Evolutionary conservation across 1,284 basidiomycete genomes (phyloP).

Genomic region (Pyrrhoderma lamaoense): DNA sequence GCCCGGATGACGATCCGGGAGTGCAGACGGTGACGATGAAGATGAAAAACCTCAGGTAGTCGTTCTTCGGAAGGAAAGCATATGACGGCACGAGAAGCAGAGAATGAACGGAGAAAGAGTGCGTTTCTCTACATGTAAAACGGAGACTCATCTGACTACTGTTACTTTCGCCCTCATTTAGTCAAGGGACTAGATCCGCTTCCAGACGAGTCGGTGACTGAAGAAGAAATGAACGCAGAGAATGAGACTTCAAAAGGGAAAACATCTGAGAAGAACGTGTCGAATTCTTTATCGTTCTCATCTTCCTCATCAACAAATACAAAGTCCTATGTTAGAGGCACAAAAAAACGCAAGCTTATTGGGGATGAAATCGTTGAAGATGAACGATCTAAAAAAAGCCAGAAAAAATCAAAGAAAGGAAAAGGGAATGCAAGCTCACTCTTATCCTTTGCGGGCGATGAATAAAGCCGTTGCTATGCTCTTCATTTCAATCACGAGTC

Average conservation of each 20-base stretch:
- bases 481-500: too few species aligned
- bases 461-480: too few species aligned
- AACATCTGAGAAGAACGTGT: not conserved
- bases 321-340: not conserved
- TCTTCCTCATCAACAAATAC: constrained; percentile 25
- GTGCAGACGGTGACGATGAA: constrained; percentile 59
- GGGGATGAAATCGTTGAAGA: constrained; percentile 23
- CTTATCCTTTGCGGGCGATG: constrained; percentile 47
- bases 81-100: constrained; percentile 64
- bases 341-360: constrained; percentile 34
- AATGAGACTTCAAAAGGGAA: constrained; percentile 15
- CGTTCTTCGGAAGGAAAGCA: constrained; percentile 82
- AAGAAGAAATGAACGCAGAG: constrained; percentile 16
- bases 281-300: constrained; percentile 36
- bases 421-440: constrained; percentile 44
- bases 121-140: constrained; percentile 24
- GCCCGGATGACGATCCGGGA: constrained; percentile 66
- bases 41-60: constrained; percentile 85
- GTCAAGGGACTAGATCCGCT: constrained; percentile 46
- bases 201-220: not conserved
- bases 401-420: constrained; percentile 30
- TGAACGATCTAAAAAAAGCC: constrained; percentile 16
- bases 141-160: too few species aligned
- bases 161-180: constrained; percentile 21
- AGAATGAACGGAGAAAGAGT: constrained; percentile 74